Percentiles rank a stretch among this genome's conserved stretches.
Conservation (phyloP, 805 yeast species). For the Jamesozyma hellenica region DNA sequence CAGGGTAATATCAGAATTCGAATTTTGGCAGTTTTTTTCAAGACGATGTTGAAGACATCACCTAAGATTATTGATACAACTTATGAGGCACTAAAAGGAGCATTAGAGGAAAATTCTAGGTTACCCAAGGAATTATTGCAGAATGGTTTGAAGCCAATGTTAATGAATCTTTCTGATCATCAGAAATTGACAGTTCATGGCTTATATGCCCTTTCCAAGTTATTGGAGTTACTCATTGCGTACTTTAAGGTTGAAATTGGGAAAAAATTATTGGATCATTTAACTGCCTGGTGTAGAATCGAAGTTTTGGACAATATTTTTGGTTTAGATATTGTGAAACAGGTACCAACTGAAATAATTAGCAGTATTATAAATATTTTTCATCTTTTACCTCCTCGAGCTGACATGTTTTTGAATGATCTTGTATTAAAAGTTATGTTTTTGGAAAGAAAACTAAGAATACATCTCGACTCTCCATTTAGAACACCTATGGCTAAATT, state of each 20-base stretch:
- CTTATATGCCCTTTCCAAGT: slow-evolving; percentile 78
- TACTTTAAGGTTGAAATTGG: slow-evolving; percentile 97
- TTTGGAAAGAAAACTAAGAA: slow-evolving; percentile 72
- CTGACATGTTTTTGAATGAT: slow-evolving; percentile 84
- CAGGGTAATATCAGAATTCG: slow-evolving; percentile 71
- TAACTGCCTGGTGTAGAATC: slow-evolving; percentile 93
- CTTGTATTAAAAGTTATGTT: slow-evolving; percentile 64
- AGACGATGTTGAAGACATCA: slow-evolving; percentile 77
- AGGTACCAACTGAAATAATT: slow-evolving; percentile 75
- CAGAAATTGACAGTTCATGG: slow-evolving; percentile 83
- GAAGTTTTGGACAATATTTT: slow-evolving; percentile 64
- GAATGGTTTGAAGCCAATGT: slow-evolving; percentile 88
- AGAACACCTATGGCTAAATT: slow-evolving; percentile 83
- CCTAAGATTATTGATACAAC: slow-evolving; percentile 88
- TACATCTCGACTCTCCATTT: slow-evolving; percentile 82
- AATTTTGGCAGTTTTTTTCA: slow-evolving; percentile 88
- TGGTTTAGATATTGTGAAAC: slow-evolving; percentile 68
- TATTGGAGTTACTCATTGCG: slow-evolving; percentile 76
- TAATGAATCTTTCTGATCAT: slow-evolving; percentile 90
- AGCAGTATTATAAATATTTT: slow-evolving; percentile 85
- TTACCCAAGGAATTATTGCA: slow-evolving; percentile 92
- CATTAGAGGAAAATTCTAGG: slow-evolving; percentile 74
- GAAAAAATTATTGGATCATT: slow-evolving; percentile 78
- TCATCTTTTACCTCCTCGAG: slow-evolving; percentile 85
- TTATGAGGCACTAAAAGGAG: slow-evolving; percentile 74